Conservation (phyloP, 352 stramenopile genomes). For the Globisporangium apiculatum region DNA sequence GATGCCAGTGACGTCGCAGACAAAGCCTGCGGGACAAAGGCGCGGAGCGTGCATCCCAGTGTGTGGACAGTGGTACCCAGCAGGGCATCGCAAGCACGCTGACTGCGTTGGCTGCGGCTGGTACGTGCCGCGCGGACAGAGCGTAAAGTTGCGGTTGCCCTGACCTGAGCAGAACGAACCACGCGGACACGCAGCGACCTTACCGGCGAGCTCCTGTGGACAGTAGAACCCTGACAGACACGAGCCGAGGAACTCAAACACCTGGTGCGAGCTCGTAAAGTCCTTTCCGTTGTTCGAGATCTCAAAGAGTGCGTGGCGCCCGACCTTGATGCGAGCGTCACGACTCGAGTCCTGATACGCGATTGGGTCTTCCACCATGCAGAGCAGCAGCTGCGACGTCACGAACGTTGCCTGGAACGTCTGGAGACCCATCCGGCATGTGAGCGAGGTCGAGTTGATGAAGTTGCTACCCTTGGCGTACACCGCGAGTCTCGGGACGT, state of each 20-base stretch:
- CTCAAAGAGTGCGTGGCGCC: constrained; percentile 64
- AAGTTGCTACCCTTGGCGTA: constrained; percentile 77
- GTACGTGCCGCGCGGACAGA: constrained; percentile 93
- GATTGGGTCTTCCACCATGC: constrained; percentile 44
- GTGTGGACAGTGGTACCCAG: constrained; percentile 93
- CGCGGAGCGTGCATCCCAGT: constrained; percentile 89
- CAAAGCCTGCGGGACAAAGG: constrained; percentile 91
- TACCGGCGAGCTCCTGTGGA: constrained; percentile 36
- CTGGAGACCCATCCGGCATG: constrained; percentile 84
- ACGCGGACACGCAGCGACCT: constrained; percentile 49
- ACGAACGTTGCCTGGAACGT: constrained; percentile 85
- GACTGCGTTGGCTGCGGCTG: constrained; percentile 73
- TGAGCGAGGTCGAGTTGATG: constrained; percentile 90
- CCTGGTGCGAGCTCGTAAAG: constrained; percentile 75
- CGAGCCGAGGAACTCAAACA: constrained; percentile 66
- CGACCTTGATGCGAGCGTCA: constrained; percentile 13
- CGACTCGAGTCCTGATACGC: constrained; percentile 28
- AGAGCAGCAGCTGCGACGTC: constrained; percentile 82
- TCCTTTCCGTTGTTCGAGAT: constrained; percentile 95
- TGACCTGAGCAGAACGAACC: constrained; percentile 74
- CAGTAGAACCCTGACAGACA: constrained; percentile 91
- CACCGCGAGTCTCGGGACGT: constrained; percentile 34
- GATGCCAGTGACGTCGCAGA: constrained; percentile 94
- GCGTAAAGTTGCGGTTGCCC: constrained; percentile 89
- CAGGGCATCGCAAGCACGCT: constrained; percentile 89